Base-by-base conservation (phyloP, 192 early-diverging fungal species). In the Backusella morwellensis region DNA sequence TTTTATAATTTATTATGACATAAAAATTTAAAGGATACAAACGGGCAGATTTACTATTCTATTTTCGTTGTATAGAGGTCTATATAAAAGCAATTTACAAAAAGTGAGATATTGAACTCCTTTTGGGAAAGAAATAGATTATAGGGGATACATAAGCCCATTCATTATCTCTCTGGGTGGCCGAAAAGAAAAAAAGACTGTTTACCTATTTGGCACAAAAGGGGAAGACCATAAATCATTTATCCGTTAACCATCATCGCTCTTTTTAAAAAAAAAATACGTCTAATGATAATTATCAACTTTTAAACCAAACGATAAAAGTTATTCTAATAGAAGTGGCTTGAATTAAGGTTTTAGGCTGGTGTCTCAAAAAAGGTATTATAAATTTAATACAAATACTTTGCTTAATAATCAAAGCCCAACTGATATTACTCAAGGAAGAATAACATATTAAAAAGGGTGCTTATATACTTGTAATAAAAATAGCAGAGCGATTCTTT, bases 261-360 rank as follows among this genome's bases (percentile, higher is more conserved):
- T 11, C 5, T 63, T 63, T 9, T 29, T 29, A 29, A 29, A 54
- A 21, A 23, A 63, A 26, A 63, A 63, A 63, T 12, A 17, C 4
- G 0, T 21, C n/a, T n/a, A 23, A 63, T 4, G 23, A 63, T 63
- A 63, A 63, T 29, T 21, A 63, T 29, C n/a, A 63, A 63, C 56
- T 63, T 63, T 63, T 56, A 56, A 56, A 56, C 54, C 11, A 9
- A 21, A 56, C 54, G 54, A 56, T 11, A 11, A 56, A 26, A 2
- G n/a, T 59, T 59, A 59, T 59, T n/a, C n/a, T 26, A 29, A 29
- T 63, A 63, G 56, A 29, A 12, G 56, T 63, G 56, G 56, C 56
- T 63, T 63, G 56, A 63, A 63, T 63, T 63, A 63, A 29, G 12
- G 56, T 63, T 63, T 63, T 50, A 50, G 47, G 47, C 47, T 50